A percentile compares a stretch with the other conserved stretches of the same genome.
phyloP scores from a whole-genome alignment of 768 basidiomycete genomes.

The Suillus americanus region DNA sequence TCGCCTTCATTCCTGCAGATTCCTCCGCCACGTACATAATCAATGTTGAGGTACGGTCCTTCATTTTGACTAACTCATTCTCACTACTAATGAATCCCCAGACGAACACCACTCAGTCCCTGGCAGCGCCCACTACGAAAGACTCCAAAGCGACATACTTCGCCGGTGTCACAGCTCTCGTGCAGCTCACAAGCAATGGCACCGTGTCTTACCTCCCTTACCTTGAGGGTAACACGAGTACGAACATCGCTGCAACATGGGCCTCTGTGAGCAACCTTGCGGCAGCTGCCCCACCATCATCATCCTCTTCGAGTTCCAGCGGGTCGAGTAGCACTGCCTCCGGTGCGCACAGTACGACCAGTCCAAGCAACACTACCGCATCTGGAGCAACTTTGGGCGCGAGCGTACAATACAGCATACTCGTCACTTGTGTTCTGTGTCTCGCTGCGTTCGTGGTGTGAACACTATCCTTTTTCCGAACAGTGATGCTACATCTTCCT shows the following conservation, averaged over 20 bases:
- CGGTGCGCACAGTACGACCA: conserved; percentile 15
- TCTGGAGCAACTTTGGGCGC: conserved; percentile 5
- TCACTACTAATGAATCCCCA: conserved; percentile 16
- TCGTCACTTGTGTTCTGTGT: background rate
- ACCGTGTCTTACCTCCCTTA: conserved; percentile 62
- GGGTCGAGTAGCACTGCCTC: conserved; percentile 16
- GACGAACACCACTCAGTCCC: conserved; percentile 63
- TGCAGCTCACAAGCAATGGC: conserved; percentile 67
- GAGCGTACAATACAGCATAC: background rate
- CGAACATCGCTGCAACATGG: conserved; percentile 53
- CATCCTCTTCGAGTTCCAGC: conserved; percentile 14
- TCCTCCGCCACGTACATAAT: conserved; percentile 71
- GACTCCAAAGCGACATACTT: conserved; percentile 64
- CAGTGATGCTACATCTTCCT: background rate
- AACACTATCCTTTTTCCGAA: background rate
- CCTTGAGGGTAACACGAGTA: conserved; percentile 40
- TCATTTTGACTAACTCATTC: background rate
- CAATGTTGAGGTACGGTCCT: conserved; percentile 55
- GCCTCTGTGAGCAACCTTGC: conserved; percentile 43
- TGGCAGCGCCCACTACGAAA: conserved; percentile 60
- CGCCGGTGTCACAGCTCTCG: conserved; percentile 56
- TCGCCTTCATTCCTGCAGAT: conserved; percentile 78
- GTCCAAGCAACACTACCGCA: conserved; percentile 12
- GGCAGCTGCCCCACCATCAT: conserved; percentile 38
- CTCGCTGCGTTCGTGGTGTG: background rate